A percentile compares a stretch with the other conserved stretches of the same genome.
These are phyloP conservation scores for Sporothrix protearum DNA, from an alignment of 2,329 filamentous ascomycete genomes.

Conservation along the genomic window DNA sequence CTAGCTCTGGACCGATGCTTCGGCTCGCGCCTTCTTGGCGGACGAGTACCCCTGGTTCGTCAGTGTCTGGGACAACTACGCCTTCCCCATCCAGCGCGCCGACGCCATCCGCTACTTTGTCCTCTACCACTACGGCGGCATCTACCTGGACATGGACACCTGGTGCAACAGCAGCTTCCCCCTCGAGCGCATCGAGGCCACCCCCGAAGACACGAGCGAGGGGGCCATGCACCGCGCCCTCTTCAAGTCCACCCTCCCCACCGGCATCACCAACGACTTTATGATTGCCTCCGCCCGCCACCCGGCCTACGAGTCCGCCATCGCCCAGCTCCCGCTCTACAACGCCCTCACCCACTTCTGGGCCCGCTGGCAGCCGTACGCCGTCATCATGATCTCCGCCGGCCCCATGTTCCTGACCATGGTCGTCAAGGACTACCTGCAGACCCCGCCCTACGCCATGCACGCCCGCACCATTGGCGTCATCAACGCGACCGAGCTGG, in stretches of 20 bases:
- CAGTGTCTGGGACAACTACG: constrained; percentile 69
- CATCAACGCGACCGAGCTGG: constrained; percentile 34
- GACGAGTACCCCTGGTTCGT: constrained; percentile 75
- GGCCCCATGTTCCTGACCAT: constrained; percentile 73
- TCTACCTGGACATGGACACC: constrained; percentile 74
- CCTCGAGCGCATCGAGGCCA: constrained; percentile 33
- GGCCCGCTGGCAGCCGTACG: constrained; percentile 60
- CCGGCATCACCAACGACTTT: constrained; percentile 76
- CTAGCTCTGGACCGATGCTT: constrained; percentile 72
- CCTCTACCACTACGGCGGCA: constrained; percentile 70
- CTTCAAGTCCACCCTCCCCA: constrained; percentile 56
- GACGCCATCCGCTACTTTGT: constrained; percentile 79
- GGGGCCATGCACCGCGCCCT: constrained; percentile 15
- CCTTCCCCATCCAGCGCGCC: constrained; percentile 71
- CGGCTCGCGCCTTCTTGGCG: constrained; percentile 66
- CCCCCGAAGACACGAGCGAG: not conserved
- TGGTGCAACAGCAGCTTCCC: constrained; percentile 32
- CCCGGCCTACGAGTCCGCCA: constrained; percentile 68
- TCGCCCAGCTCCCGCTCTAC: constrained; percentile 58
- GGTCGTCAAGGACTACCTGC: constrained; percentile 44
- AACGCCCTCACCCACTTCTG: constrained; percentile 62
- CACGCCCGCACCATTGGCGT: constrained; percentile 33
- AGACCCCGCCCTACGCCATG: constrained; percentile 33
- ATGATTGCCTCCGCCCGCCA: constrained; percentile 72
- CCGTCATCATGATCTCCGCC: constrained; percentile 76